Evolutionary conservation across 371 early-diverging fungal genomes (phyloP).

Genomic region (Basidiobolus heterosporus): DNA sequence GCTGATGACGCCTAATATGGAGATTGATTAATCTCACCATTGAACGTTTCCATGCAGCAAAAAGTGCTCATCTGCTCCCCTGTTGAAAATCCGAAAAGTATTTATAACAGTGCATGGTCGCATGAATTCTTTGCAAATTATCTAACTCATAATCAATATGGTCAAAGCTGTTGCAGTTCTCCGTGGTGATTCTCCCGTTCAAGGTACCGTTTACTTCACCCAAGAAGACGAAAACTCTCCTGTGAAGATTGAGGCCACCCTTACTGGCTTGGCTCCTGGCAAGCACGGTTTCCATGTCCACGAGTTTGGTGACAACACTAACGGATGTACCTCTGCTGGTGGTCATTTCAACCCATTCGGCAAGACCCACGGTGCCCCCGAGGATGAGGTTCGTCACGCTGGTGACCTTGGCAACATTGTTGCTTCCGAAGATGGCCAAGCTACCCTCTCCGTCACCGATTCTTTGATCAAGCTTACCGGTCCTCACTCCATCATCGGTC

Average conservation of each 20-base stretch:
- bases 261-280: conserved; percentile 51
- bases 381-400: conserved; percentile 44
- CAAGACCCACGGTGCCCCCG: conserved; percentile 63
- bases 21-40: too few relatives aligned
- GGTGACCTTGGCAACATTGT: conserved; percentile 77
- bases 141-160: conserved; percentile 16
- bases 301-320: conserved; percentile 54
- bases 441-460: conserved; percentile 30
- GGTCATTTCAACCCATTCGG: conserved; percentile 66
- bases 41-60: too few relatives aligned
- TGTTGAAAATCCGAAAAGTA: too few relatives aligned
- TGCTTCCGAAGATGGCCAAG: conserved; percentile 31
- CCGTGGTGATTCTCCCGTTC: conserved; percentile 22
- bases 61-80: too few relatives aligned
- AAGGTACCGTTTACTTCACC: conserved; percentile 50
- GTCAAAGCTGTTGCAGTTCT: conserved; percentile 55
- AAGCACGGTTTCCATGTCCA: conserved; percentile 82
- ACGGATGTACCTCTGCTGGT: conserved; percentile 59
- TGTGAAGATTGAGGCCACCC: conserved; percentile 29
- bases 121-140: too few relatives aligned
- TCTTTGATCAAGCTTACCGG: conserved; percentile 46
- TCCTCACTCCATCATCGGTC: conserved; percentile 52
- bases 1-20: too few relatives aligned
- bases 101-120: too few relatives aligned
- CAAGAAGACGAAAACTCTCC: conserved; percentile 38